phyloP scores from a whole-genome alignment of 2,329 filamentous ascomycete species.

The Tricladium varicosporioides region DNA sequence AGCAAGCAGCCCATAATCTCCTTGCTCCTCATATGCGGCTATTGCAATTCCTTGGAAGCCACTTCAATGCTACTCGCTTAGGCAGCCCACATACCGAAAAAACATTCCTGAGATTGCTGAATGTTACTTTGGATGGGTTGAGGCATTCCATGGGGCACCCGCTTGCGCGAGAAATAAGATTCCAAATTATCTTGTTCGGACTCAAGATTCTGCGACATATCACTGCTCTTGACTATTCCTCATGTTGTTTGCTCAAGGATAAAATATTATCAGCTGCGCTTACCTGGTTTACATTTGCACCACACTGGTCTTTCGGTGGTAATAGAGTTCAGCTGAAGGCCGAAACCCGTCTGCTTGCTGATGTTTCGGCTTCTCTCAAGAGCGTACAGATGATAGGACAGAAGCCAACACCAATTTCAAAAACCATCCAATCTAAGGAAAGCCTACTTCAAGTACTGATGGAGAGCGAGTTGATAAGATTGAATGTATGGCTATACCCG shows the following conservation, averaged over 20 bases:
- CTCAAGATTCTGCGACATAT: constrained; percentile 73
- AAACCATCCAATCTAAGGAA: constrained; percentile 74
- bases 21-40: constrained; percentile 84
- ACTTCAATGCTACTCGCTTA: constrained; percentile 90
- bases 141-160: constrained; percentile 73
- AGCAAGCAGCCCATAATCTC: constrained; percentile 76
- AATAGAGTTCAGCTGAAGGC: constrained; percentile 93
- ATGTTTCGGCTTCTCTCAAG: constrained; percentile 68
- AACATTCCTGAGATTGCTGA: constrained; percentile 78
- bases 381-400: constrained; percentile 58
- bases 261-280: constrained; percentile 82
- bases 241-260: constrained; percentile 84
- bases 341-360: constrained; percentile 76
- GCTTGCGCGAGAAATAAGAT: constrained; percentile 85
- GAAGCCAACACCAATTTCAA: constrained; percentile 43
- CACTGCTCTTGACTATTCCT: constrained; percentile 59
- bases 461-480: constrained; percentile 77
- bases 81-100: constrained; percentile 78
- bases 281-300: constrained; percentile 81
- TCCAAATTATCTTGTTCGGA: constrained; percentile 82
- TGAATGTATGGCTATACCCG: constrained; percentile 89
- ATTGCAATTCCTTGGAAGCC: constrained; percentile 86
- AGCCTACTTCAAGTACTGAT: constrained; percentile 78
- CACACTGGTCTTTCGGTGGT: constrained; percentile 92
- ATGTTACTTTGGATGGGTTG: constrained; percentile 74